Base-by-base conservation (phyloP, 2,329 filamentous ascomycete genomes). In the Albophoma yamanashiensis region DNA sequence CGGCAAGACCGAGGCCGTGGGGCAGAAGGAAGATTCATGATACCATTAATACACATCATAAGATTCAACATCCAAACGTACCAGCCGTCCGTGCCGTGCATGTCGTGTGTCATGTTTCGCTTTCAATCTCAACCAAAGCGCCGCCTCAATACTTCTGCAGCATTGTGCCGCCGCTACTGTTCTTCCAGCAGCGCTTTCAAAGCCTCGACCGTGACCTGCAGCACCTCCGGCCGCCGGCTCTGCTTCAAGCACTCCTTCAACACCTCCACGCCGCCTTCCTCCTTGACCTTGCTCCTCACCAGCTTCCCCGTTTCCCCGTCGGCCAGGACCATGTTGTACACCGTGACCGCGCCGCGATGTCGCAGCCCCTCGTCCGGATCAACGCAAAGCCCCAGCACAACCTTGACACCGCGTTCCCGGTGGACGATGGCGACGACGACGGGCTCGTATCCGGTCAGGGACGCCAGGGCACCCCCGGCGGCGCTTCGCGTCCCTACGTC, bases 391-490 rank as follows among this genome's bases (percentile, higher is more conserved):
- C 81, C 84, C n/a, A 99, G 73, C n/a, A 97, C 67, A n/a, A 91
- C 84, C 62, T 86, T 80, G 4, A 94, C 80, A 0, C 91, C 91
- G 17, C 88, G 81, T 6, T 90, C 84, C 42, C 88, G 80, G 61
- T 84, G 82, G 43, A 96, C 67, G 3, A 97, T 81, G 4, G 83
- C 87, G 2, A 83, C 79, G 1, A 93, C 87, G 0, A 90, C 89
- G 1, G 82, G 81, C 66, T 94, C 90, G 70, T 88, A 92, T 38
- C 86, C 84, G 0, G 92, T 92, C 31, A 99, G 75, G 74, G 89
- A 89, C 0, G 93, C 94, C 57, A 99, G 73, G 0, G 92, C 93
- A 1, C 94, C 94, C 3, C 92, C 92, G 0, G 94, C 92, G 0
- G 92, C 94, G 56, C 87, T 85, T 38, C 93, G 80, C 0, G 92